These are phyloP conservation scores for Pouteria glomerata DNA, from an alignment of 148 eudicot genomes.

Conservation along the genomic window DNA sequence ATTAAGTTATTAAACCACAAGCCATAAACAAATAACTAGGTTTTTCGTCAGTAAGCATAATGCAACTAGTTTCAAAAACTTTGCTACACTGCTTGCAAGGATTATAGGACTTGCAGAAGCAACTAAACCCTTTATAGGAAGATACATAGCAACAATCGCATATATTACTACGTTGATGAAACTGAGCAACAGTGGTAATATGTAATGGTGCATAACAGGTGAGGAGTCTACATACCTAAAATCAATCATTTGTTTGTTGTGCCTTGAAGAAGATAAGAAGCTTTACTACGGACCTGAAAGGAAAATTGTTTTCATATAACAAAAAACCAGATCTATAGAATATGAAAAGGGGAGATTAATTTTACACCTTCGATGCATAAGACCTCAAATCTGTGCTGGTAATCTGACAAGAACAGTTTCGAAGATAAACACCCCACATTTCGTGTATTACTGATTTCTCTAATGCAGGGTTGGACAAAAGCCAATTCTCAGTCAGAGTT, in stretches of 20 bases:
- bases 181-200: neutral
- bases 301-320: neutral
- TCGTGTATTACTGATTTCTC: slow-evolving; percentile 26
- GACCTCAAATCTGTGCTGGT: slow-evolving; percentile 78
- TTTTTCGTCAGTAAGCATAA: neutral
- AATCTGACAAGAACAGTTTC: slow-evolving; percentile 69
- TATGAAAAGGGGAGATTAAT: slow-evolving; percentile 1
- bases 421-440: slow-evolving; percentile 54
- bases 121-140: neutral
- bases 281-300: slow-evolving; percentile 79
- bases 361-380: slow-evolving; percentile 70
- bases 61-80: neutral
- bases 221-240: slow-evolving; percentile 4
- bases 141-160: neutral
- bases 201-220: neutral
- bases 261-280: slow-evolving; percentile 77
- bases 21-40: neutral
- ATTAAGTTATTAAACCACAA: neutral
- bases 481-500: slow-evolving; percentile 71
- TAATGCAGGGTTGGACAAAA: slow-evolving; percentile 25
- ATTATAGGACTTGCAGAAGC: neutral
- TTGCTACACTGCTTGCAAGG: neutral
- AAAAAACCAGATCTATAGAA: neutral
- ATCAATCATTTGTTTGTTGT: slow-evolving; percentile 24
- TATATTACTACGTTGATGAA: neutral